Percentiles rank a stretch among this genome's conserved stretches.
Conservation (phyloP, 371 early-diverging fungal species). For the Choanephora cucurbitarum region DNA sequence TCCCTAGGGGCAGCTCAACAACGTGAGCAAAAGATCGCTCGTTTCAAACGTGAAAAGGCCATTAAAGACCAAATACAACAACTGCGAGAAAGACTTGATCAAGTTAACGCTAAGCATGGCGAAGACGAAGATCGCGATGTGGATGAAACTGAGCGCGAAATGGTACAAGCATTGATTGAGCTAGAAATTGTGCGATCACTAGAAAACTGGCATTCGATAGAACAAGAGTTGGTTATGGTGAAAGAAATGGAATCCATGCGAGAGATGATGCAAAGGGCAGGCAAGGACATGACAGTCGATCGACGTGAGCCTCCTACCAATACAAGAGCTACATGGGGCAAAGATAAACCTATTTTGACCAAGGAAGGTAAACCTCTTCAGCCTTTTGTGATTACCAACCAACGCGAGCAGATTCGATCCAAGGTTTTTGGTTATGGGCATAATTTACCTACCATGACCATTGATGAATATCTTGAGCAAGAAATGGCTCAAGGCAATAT, state of each 20-base stretch:
- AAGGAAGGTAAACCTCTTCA: conserved; percentile 74
- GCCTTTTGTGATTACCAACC: conserved; percentile 88
- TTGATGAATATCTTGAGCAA: conserved; percentile 91
- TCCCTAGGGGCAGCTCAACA: conserved; percentile 35
- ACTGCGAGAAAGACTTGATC: conserved; percentile 34
- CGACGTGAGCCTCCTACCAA: conserved; percentile 21
- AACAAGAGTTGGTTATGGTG: conserved; percentile 76
- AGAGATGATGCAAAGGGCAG: conserved; percentile 26
- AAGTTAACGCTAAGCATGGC: conserved; percentile 4
- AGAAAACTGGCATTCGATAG: conserved; percentile 65
- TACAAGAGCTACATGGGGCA: conserved; percentile 37
- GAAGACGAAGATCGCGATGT: conserved; percentile 54
- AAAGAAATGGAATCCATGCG: conserved; percentile 61
- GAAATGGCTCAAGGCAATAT: conserved; percentile 90
- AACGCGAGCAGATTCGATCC: conserved; percentile 71
- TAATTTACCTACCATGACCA: conserved; percentile 94
- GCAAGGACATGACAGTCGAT: conserved; percentile 22
- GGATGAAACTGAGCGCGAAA: conserved; percentile 70
- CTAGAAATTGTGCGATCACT: conserved; percentile 61
- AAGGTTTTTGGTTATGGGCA: conserved; percentile 88
- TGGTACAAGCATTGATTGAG: conserved; percentile 61
- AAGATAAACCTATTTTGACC: conserved; percentile 56
- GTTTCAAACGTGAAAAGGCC: conserved; percentile 75
- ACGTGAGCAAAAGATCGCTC: conserved; percentile 76
- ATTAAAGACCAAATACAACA: conserved; percentile 57